A percentile compares a stretch with the other conserved stretches of the same genome.
These are phyloP conservation scores for Talaromyces sp. DNA, from an alignment of 2,329 filamentous ascomycete species.

Conservation along the genomic window DNA sequence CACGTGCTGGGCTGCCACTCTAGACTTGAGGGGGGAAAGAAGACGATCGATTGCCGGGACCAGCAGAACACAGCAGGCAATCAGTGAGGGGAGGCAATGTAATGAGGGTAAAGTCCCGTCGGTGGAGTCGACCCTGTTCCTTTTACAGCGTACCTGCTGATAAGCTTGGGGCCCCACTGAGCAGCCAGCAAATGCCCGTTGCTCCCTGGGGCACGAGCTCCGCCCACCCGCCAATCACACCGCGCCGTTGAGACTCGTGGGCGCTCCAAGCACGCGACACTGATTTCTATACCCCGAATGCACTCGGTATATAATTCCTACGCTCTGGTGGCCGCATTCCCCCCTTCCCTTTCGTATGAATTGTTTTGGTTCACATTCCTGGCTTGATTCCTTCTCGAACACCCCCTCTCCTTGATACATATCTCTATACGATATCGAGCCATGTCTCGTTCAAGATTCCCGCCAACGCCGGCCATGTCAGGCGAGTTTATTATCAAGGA, in stretches of 20 bases:
- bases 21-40: conserved; percentile 1
- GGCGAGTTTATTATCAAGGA: conserved; percentile 43
- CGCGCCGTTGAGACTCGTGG: conserved; percentile 31
- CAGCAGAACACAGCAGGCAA: no score
- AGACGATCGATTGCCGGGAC: background rate
- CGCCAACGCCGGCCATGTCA: conserved; percentile 43
- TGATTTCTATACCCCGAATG: conserved; percentile 12
- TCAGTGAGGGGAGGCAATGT: no score
- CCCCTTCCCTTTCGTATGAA: background rate
- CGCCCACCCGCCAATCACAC: conserved; percentile 30
- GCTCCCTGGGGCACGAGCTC: conserved; percentile 24
- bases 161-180: conserved; percentile 25
- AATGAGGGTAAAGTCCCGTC: background rate
- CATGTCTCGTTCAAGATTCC: conserved; percentile 41
- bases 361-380: background rate
- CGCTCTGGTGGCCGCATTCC: background rate
- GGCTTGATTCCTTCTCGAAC: conserved; percentile 1
- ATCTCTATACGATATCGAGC: background rate
- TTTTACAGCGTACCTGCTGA: conserved; percentile 15
- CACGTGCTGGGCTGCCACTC: conserved; percentile 29
- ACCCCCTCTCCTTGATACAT: background rate
- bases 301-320: no score
- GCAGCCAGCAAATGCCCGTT: conserved; percentile 32
- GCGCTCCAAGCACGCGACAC: conserved; percentile 42
- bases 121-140: background rate